Percentiles rank a stretch among this genome's conserved stretches.
phyloP scores from a whole-genome alignment of 192 early-diverging fungal genomes.

The Coemansia sp. region DNA sequence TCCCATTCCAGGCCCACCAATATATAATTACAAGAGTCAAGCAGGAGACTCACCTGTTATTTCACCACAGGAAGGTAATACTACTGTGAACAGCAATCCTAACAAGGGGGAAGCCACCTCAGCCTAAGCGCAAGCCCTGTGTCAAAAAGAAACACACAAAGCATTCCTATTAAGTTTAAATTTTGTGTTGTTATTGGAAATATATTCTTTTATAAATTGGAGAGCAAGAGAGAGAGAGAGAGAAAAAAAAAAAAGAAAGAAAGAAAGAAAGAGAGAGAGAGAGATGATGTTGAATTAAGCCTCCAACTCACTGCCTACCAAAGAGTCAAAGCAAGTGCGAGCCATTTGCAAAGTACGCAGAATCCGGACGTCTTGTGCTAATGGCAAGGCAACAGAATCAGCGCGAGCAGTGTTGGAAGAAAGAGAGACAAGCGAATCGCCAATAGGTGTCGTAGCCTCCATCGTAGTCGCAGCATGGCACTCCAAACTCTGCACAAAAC shows the following conservation, averaged over 20 bases:
- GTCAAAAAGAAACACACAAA: not conserved
- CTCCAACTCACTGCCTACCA: conserved; percentile 29
- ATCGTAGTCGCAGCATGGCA: not conserved
- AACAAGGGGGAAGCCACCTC: no score
- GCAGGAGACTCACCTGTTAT: no score
- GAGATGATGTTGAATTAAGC: conserved; percentile 5
- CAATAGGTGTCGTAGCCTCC: not conserved
- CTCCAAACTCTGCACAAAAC: conserved; percentile 27
- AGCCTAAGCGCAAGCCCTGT: not conserved
- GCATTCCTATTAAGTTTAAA: not conserved
- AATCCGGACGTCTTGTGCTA: conserved; percentile 47
- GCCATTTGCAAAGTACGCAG: conserved; percentile 45
- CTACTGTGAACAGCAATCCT: not conserved
- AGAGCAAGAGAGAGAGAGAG: no score
- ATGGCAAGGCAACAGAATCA: conserved; percentile 20
- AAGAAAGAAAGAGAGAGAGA: not conserved
- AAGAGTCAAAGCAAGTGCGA: conserved; percentile 46
- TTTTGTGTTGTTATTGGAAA: not conserved
- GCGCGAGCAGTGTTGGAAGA: not conserved
- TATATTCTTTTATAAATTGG: not conserved
- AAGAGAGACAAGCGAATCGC: not conserved
- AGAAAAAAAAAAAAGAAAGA: not conserved
- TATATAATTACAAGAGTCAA: conserved; percentile 5
- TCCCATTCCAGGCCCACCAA: conserved; percentile 18
- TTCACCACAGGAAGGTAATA: not conserved